Percentiles rank a stretch among this genome's conserved stretches.
phyloP scores from a whole-genome alignment of 1,139 yeast genomes.

The Debaryomyces nepalensis region DNA sequence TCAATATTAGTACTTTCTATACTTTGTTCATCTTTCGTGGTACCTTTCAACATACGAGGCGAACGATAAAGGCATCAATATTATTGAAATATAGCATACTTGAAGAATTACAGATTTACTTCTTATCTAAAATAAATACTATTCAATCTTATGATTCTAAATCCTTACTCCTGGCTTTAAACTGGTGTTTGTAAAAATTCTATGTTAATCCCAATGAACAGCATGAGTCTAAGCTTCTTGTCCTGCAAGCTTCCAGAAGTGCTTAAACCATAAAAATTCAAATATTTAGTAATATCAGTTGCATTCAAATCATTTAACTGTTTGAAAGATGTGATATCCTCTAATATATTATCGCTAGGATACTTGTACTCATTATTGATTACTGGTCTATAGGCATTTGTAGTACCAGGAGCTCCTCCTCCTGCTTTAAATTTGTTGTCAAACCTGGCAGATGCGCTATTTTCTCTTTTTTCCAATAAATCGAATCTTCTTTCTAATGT shows the following conservation, averaged over 20 bases:
- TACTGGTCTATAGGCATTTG: neutral
- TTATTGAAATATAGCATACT: too few relatives aligned
- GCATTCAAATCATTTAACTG: neutral
- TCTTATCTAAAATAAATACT: too few relatives aligned
- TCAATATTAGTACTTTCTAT: too few relatives aligned
- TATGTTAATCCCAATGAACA: conserved; percentile 2
- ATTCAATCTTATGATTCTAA: too few relatives aligned
- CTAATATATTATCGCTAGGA: neutral
- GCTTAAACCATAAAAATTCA: conserved; percentile 6
- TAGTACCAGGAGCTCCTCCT: neutral
- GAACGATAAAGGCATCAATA: too few relatives aligned
- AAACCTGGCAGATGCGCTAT: neutral
- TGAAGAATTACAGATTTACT: too few relatives aligned
- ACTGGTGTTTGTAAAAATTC: too few relatives aligned
- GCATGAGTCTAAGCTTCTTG: neutral
- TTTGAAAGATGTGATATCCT: neutral
- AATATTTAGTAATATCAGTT: neutral
- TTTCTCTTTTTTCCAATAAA: neutral
- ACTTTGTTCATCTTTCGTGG: too few relatives aligned
- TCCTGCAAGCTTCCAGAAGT: neutral
- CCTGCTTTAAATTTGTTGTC: conserved; percentile 3
- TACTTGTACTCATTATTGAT: neutral
- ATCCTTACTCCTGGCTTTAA: too few relatives aligned
- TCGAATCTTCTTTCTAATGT: too few relatives aligned
- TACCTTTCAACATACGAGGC: too few relatives aligned